Conservation (phyloP, 2,329 filamentous ascomycete genomes). For the Colletotrichum kahawae region DNA sequence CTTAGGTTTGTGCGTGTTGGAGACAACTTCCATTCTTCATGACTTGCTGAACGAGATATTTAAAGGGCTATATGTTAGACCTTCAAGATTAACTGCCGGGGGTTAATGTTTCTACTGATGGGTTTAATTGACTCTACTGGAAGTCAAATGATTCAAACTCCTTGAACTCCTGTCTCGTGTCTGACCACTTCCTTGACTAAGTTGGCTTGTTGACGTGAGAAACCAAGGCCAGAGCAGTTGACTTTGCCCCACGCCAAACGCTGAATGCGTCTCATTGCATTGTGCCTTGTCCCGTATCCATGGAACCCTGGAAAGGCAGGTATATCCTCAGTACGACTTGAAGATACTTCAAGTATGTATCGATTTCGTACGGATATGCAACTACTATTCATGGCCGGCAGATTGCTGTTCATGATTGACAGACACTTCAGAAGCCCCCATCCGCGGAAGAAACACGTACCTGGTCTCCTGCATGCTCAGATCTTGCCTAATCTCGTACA, state of each 20-base stretch:
- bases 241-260: neutral
- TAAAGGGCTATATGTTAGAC: neutral
- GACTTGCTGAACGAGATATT: neutral
- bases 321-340: neutral
- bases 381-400: neutral
- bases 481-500: neutral
- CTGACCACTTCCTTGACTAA: neutral
- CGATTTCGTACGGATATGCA: neutral
- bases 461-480: neutral
- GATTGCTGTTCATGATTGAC: neutral
- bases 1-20: neutral
- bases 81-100: neutral
- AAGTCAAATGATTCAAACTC: neutral
- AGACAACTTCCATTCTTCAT: neutral
- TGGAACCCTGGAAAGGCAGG: neutral
- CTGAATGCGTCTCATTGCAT: neutral
- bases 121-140: neutral
- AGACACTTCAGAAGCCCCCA: neutral
- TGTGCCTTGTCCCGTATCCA: neutral
- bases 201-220: neutral
- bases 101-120: neutral
- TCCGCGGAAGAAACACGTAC: neutral
- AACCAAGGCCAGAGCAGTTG: neutral
- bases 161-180: neutral
- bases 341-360: neutral